Conservation (phyloP, 129 eudicot species). For the sunflower (Helianthus annuus) region DNA sequence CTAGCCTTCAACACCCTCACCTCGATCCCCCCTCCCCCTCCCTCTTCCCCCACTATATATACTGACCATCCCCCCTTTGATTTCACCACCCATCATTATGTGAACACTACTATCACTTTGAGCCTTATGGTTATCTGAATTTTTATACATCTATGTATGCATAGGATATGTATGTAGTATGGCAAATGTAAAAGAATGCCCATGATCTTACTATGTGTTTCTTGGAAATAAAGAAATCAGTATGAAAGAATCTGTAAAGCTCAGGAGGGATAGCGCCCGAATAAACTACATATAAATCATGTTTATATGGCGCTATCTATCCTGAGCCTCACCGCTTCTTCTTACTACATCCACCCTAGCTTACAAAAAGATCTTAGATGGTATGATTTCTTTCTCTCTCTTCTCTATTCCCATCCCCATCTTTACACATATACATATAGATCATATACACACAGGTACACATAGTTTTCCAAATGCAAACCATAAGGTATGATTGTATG, state of each 20-base stretch:
- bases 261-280: slow-evolving; percentile 43
- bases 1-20: slow-evolving; percentile 21
- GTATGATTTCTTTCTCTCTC: slow-evolving; percentile 13
- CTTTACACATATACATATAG: not conserved
- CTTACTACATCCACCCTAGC: slow-evolving; percentile 15
- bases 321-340: slow-evolving; percentile 52
- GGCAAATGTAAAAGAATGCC: slow-evolving; percentile 15
- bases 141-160: not conserved
- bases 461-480: not conserved
- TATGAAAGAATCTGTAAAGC: slow-evolving; percentile 45
- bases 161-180: slow-evolving; percentile 6
- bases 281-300: not conserved
- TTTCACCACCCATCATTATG: slow-evolving; percentile 40
- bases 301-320: slow-evolving; percentile 46
- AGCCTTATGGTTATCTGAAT: not conserved
- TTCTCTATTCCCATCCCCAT: not conserved
- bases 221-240: not conserved
- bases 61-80: slow-evolving; percentile 41
- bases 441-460: not conserved
- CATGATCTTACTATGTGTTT: not conserved
- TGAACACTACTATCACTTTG: slow-evolving; percentile 23
- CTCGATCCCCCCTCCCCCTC: not conserved
- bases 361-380: slow-evolving; percentile 14
- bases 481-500: not conserved
- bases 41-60: slow-evolving; percentile 31